These are phyloP conservation scores for Ascochyta fabae DNA, from an alignment of 2,329 filamentous ascomycete species.

Conservation along the genomic window DNA sequence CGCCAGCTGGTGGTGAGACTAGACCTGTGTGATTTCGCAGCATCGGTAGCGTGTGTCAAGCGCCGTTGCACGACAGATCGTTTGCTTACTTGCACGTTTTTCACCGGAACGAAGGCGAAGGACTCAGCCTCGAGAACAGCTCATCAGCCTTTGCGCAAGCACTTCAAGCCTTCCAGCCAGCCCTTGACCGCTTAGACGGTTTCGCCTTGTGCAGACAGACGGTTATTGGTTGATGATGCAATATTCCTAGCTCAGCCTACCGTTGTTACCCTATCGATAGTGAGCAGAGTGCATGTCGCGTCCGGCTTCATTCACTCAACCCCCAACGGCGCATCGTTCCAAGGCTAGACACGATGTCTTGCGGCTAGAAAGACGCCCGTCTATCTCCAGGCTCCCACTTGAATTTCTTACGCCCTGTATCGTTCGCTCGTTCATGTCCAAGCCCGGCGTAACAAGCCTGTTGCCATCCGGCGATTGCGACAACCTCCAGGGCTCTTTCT, in stretches of 20 bases:
- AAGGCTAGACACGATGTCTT: not conserved
- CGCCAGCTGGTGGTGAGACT: too few species aligned
- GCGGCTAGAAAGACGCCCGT: not conserved
- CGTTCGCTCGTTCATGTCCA: not conserved
- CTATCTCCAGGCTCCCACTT: not conserved
- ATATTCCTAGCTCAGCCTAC: slow-evolving; percentile 16
- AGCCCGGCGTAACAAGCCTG: slow-evolving; percentile 1
- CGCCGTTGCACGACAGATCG: not conserved
- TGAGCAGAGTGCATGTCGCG: slow-evolving; percentile 6
- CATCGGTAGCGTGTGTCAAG: not conserved
- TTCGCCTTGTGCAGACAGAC: not conserved
- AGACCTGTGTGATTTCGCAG: not conserved
- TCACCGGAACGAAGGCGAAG: slow-evolving; percentile 13
- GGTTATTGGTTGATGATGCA: slow-evolving; percentile 15
- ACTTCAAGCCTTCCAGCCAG: slow-evolving; percentile 4
- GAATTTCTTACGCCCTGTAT: not conserved
- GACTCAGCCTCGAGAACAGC: slow-evolving; percentile 15
- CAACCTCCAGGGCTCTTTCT: slow-evolving; percentile 1
- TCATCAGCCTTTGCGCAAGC: not conserved
- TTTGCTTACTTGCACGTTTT: not conserved
- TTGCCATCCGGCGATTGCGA: slow-evolving; percentile 1
- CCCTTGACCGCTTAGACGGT: not conserved
- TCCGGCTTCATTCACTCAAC: slow-evolving; percentile 13
- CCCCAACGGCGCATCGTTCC: not conserved
- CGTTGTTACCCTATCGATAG: slow-evolving; percentile 13